Evolutionary conservation across 495 filamentous ascomycete genomes (phyloP), one percentile per base, ranked within the genome.

Genomic region (Hypoxylon rickii): DNA sequence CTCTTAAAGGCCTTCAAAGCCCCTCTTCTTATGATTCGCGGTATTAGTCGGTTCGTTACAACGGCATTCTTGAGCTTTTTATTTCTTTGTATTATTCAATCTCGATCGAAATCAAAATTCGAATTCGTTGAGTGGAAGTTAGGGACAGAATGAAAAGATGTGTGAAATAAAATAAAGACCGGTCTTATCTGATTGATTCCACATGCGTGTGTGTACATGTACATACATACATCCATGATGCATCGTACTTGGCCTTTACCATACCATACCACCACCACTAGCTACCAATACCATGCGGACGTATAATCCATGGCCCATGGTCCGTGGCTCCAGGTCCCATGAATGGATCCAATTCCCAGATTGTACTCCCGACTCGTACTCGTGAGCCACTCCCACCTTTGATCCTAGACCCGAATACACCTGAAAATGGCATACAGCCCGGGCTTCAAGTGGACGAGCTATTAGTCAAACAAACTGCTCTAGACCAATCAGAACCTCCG

Each of bases 381-480:
- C 19, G 16, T 19, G 15, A 20, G 21, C 44, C 20, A 29, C 26
- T 44, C 11, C 40, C 21, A 13, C 32, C 32, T 46, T 17, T 17
- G 34, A 29, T 53, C 37, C 42, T 43, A 22, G 20, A 61, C 46
- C 58, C 51, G 46, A 55, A 36, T 61, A 51, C 55, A 51, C 47
- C 51, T 29, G 2, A 51, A n/a, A 46, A 16, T 19, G 37, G 45
- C 16, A 47, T 52, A 37, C 48, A 52, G 32, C 37, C 48, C 47
- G 51, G 26, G 38, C 31, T 33, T 47, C 40, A 24, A 56, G 52
- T 51, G 58, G 58, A 55, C 48, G 42, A 41, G 15, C 45, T 47
- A 62, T 62, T 62, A 62, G 58, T 62, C 41, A 62, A 51, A 34
- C 21, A 52, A 62, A 62, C 21, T 42, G 8, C 17, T 5, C 11